Evolutionary conservation across 2,329 filamentous ascomycete species (phyloP).

Genomic region (Arachnomyces sp.): DNA sequence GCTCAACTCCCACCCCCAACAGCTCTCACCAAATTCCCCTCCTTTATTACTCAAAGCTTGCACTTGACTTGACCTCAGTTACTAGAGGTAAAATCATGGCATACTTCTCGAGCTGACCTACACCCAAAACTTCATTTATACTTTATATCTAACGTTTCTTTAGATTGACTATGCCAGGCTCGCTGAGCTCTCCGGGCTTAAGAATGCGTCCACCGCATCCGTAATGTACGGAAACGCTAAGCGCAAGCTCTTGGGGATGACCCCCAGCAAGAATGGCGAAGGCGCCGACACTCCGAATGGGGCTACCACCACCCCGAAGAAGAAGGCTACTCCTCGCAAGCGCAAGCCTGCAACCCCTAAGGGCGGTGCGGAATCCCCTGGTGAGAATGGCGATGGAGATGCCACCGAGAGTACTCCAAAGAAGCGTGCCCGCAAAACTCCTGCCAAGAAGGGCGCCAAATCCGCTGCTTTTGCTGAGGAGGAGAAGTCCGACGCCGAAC

Average conservation of each 20-base stretch:
- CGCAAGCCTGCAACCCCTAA: conserved; percentile 3
- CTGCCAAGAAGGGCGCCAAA: conserved; percentile 12
- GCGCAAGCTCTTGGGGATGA: conserved; percentile 25
- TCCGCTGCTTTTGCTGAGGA: conserved; percentile 9
- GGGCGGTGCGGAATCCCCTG: not conserved
- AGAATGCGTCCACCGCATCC: conserved; percentile 27
- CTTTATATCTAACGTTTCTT: not conserved
- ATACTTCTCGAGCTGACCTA: no score
- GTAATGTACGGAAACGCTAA: conserved; percentile 29
- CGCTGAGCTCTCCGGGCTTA: conserved; percentile 27
- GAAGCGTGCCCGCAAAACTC: conserved; percentile 3
- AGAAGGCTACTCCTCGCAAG: conserved; percentile 10
- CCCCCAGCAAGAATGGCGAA: conserved; percentile 1
- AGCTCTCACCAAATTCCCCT: not conserved
- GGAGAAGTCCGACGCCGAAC: not conserved
- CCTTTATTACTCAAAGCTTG: not conserved
- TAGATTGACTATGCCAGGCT: conserved; percentile 34
- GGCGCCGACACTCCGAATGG: not conserved
- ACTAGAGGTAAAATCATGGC: not conserved
- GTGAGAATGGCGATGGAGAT: conserved; percentile 2
- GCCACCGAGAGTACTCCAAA: conserved; percentile 1
- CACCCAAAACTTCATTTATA: not conserved
- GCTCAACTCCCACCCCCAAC: not conserved
- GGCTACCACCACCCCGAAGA: conserved; percentile 11
- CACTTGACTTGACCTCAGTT: not conserved